A percentile compares a stretch with the other conserved stretches of the same genome.
Conservation (phyloP, 2,329 filamentous ascomycete species). For the Hypocrella siamensis region DNA sequence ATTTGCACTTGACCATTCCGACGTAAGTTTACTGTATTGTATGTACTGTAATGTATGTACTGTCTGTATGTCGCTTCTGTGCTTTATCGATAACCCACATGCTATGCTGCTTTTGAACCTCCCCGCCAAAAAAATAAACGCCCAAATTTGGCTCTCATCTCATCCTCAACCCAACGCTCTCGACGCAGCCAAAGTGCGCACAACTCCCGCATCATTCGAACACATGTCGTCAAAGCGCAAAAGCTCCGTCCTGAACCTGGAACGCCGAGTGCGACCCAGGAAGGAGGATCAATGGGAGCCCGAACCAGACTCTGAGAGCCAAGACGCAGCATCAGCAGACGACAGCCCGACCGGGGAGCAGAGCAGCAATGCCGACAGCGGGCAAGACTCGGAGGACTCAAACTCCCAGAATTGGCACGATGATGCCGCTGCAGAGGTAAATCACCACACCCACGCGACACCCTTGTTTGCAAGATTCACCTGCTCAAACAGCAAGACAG, state of each 20-base stretch:
- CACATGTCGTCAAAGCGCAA: conserved; percentile 27
- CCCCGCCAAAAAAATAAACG: no score
- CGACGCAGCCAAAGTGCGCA: not conserved
- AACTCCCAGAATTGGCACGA: conserved; percentile 11
- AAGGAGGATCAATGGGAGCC: conserved; percentile 27
- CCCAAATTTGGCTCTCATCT: no score
- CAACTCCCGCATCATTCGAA: no score
- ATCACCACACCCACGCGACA: no score
- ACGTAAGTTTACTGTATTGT: no score
- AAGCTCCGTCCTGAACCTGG: conserved; percentile 17
- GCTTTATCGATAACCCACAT: no score
- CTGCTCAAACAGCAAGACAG: no score
- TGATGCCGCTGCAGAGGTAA: conserved; percentile 8
- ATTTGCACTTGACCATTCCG: no score
- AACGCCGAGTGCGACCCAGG: conserved; percentile 27
- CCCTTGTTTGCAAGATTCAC: no score
- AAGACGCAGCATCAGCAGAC: conserved; percentile 12
- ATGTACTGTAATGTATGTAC: no score
- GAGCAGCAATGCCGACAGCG: not conserved
- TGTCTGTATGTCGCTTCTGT: no score
- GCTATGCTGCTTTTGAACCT: no score
- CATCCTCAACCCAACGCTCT: not conserved
- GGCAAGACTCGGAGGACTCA: conserved; percentile 9
- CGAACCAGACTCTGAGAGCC: conserved; percentile 15
- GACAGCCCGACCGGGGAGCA: conserved; percentile 13